Percentiles rank a stretch among this genome's conserved stretches.
phyloP scores from a whole-genome alignment of 257 asterid species.

The Lantana camara region DNA sequence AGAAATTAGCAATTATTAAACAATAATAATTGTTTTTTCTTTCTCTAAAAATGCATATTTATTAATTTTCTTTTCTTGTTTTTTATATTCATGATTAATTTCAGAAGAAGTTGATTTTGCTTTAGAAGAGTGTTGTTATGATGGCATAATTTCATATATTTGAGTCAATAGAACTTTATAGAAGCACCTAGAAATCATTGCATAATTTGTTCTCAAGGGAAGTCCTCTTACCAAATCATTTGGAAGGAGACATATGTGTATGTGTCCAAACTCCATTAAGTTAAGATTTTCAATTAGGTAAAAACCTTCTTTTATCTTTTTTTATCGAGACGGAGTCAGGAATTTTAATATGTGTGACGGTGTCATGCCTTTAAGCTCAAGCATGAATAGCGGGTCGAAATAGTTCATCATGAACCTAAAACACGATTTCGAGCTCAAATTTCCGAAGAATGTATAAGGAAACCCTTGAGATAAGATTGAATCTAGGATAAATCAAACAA shows the following conservation, averaged over 20 bases:
- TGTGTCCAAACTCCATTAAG: conserved; percentile 16
- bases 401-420: too few relatives aligned
- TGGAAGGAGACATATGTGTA: not conserved
- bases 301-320: not conserved
- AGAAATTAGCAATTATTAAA: not conserved
- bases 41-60: too few relatives aligned
- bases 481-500: too few relatives aligned
- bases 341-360: too few relatives aligned
- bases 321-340: not conserved
- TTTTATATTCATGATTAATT: too few relatives aligned
- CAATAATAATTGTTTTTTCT: not conserved
- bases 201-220: conserved; percentile 25
- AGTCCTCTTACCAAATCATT: not conserved
- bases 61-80: too few relatives aligned
- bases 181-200: conserved; percentile 6
- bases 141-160: conserved; percentile 10
- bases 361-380: too few relatives aligned
- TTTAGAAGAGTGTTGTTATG: not conserved
- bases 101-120: not conserved
- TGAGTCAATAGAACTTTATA: not conserved
- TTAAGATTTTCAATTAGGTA: conserved; percentile 23
- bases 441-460: too few relatives aligned
- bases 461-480: too few relatives aligned
- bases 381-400: too few relatives aligned
- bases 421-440: too few relatives aligned